A percentile compares a stretch with the other conserved stretches of the same genome.
Conservation (phyloP, 176 grass and related monocot species). For the Musa schizocarpa region DNA sequence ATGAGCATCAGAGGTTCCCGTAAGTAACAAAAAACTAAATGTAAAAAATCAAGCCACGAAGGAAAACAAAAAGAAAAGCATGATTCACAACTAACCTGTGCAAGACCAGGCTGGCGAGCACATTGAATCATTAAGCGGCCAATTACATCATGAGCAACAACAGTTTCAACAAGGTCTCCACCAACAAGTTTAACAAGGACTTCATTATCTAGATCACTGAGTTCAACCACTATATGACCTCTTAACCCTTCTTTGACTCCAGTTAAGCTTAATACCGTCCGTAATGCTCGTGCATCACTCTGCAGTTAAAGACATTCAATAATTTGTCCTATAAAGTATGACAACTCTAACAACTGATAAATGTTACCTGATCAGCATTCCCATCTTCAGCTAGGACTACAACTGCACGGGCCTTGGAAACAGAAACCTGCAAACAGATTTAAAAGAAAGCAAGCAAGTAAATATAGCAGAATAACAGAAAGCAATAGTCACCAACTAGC, state of each 20-base stretch:
- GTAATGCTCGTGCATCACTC: constrained; percentile 69
- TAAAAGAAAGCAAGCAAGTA: constrained; percentile 9
- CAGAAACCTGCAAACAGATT: constrained; percentile 51
- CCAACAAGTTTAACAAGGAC: constrained; percentile 79
- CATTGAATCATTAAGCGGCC: constrained; percentile 80
- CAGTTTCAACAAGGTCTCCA: constrained; percentile 74
- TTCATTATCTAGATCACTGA: constrained; percentile 80
- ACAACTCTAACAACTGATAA: constrained; percentile 1
- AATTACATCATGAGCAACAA: constrained; percentile 83
- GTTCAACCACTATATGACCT: constrained; percentile 72
- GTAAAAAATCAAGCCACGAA: background rate
- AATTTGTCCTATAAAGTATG: background rate
- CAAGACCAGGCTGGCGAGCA: constrained; percentile 73
- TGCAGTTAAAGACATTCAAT: constrained; percentile 16
- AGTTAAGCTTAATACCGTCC: constrained; percentile 68
- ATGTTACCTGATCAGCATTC: constrained; percentile 63
- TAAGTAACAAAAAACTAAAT: background rate
- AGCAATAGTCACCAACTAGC: background rate
- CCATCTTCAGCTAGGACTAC: constrained; percentile 73
- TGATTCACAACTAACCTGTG: constrained; percentile 45
- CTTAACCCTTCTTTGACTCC: constrained; percentile 79
- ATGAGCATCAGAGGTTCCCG: background rate
- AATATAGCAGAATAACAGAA: background rate
- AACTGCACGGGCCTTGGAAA: constrained; percentile 69
- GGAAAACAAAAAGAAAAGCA: background rate